Base-by-base conservation (phyloP, 805 yeast genomes). In the Metschnikowia noctiluminum region DNA sequence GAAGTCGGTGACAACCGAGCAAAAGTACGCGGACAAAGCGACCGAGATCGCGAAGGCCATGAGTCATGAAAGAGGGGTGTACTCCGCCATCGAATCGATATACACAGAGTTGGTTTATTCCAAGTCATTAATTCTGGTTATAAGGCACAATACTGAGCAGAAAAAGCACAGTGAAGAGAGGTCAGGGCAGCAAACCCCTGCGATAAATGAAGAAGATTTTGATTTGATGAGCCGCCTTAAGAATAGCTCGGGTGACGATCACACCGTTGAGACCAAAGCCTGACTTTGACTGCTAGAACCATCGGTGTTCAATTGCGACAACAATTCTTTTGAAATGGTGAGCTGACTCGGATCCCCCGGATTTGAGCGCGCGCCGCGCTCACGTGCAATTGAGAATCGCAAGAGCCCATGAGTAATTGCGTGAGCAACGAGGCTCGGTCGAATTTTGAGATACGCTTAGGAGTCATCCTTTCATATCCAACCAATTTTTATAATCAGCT, bases 21-120 rank as follows among this genome's bases (percentile, higher is more conserved):
- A 77, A 37, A 75, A 85, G 46, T 82, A 88, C 57, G 80, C 78
- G n/a, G 77, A 79, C 28, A 85, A 79, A 59, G 96, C 97, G 0
- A 69, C 67, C 39, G 66, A 65, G 11, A 69, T 89, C 14, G 89
- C 96, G 14, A 75, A 72, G 38, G 73, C 74, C 39, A 87, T 92
- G 48, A 65, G 78, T 10, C 64, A 69, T n/a, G 98, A 92, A 62
- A 71, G 85, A 59, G 98, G 98, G 2, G 96, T 90, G 7, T 69
- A 69, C 27, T 74, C 73, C 14, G 97, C 97, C 0, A 81, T 92
- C 38, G 82, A 81, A 46, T 70, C 81, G 8, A 86, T 92, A n/a
- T 92, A 91, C 64, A 73, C 81, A 1, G 89, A 89, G 58, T 62
- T 89, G 62, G 90, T 84, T 43, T 91, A 91, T 64, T 87, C 96